Evolutionary conservation across 2,329 filamentous ascomycete genomes (phyloP).

Genomic region (Ampelomyces quisqualis): DNA sequence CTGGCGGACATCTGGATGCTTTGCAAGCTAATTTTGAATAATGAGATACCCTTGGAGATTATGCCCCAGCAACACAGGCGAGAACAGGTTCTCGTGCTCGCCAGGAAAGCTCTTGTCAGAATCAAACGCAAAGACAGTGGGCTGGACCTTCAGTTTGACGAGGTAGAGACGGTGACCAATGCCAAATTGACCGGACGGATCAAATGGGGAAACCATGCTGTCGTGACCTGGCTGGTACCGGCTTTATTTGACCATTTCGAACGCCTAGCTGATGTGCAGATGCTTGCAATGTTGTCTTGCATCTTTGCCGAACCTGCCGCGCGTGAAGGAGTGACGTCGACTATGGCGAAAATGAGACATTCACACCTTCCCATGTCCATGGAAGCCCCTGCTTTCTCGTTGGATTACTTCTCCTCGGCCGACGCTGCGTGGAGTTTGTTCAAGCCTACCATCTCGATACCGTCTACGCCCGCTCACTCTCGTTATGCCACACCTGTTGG

Average conservation of each 20-base stretch:
- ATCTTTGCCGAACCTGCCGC: conserved; percentile 55
- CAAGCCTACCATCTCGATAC: conserved; percentile 40
- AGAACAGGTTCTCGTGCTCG: conserved; percentile 68
- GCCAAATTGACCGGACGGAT: conserved; percentile 48
- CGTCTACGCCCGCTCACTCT: conserved; percentile 35
- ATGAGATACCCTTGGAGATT: conserved; percentile 71
- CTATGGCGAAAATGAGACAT: conserved; percentile 40
- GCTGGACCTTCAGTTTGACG: conserved; percentile 51
- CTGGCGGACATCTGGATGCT: conserved; percentile 83
- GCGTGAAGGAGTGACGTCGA: conserved; percentile 43
- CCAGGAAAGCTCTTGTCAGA: conserved; percentile 60
- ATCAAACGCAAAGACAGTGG: conserved; percentile 53
- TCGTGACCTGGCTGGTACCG: conserved; percentile 59
- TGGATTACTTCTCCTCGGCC: conserved; percentile 50
- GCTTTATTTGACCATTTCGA: conserved; percentile 62
- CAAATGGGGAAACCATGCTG: conserved; percentile 59
- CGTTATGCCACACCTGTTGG: conserved; percentile 33
- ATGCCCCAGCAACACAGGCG: conserved; percentile 56
- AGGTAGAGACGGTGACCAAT: conserved; percentile 42
- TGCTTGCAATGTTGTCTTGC: conserved; percentile 66
- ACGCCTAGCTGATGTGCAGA: conserved; percentile 61
- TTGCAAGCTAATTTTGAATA: conserved; percentile 72
- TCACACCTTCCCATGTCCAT: conserved; percentile 45
- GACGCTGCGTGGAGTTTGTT: conserved; percentile 49
- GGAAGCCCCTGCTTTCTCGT: conserved; percentile 48